phyloP scores from a whole-genome alignment of 306 rosid genomes.

The Cyclanthera cordifolia region DNA sequence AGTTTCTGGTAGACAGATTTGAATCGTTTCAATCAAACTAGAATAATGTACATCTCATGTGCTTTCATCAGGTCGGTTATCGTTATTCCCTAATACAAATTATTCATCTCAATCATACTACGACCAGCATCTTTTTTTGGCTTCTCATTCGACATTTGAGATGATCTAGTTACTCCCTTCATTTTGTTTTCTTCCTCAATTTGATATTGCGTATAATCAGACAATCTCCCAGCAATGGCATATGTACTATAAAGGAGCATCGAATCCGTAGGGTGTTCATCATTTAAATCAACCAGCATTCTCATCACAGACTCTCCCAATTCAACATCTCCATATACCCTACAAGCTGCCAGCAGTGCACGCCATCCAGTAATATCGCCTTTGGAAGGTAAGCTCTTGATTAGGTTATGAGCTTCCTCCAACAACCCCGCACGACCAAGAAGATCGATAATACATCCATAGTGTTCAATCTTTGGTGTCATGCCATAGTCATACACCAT shows the following conservation, averaged over 20 bases:
- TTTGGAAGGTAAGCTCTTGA: slow-evolving; percentile 42
- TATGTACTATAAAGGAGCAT: slow-evolving; percentile 53
- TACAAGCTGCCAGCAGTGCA: slow-evolving; percentile 54
- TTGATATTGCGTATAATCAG: slow-evolving; percentile 27
- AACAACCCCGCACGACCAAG: slow-evolving; percentile 67
- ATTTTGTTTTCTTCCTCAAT: slow-evolving; percentile 19
- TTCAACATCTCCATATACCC: slow-evolving; percentile 45
- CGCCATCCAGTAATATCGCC: slow-evolving; percentile 63
- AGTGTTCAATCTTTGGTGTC: slow-evolving; percentile 50
- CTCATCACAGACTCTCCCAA: slow-evolving; percentile 42
- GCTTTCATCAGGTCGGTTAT: background rate
- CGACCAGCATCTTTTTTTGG: slow-evolving; percentile 41
- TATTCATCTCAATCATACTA: slow-evolving; percentile 45
- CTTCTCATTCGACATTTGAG: slow-evolving; percentile 18
- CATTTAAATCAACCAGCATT: slow-evolving; percentile 25
- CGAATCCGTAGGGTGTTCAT: slow-evolving; percentile 53
- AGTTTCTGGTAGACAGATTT: background rate
- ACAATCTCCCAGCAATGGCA: slow-evolving; percentile 52
- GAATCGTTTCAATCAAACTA: background rate
- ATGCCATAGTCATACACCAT: slow-evolving; percentile 43
- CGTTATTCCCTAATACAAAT: slow-evolving; percentile 11
- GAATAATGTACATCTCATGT: background rate
- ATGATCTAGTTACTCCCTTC: slow-evolving; percentile 12
- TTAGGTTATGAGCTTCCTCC: slow-evolving; percentile 48
- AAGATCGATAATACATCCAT: slow-evolving; percentile 59